Evolutionary conservation across 1,284 basidiomycete genomes (phyloP).

Genomic region (Athelia psychrophila): DNA sequence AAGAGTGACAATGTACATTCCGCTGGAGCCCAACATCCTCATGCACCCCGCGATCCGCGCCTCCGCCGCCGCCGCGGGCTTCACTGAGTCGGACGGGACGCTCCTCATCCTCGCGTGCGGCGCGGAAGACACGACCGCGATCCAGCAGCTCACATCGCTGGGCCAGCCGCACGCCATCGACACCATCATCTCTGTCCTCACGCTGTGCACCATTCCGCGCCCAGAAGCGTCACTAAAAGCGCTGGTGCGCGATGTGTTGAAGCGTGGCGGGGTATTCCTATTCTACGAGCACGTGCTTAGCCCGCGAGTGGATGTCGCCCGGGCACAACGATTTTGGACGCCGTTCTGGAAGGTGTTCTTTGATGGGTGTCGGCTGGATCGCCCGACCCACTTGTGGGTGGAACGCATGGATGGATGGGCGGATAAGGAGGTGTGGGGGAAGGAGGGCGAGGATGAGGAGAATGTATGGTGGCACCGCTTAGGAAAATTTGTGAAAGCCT

Average conservation of each 20-base stretch:
- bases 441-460: constrained; percentile 6
- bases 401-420: constrained; percentile 6
- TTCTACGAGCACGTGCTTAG: constrained; percentile 67
- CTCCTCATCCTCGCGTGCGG: constrained; percentile 48
- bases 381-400: background rate
- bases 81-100: constrained; percentile 31
- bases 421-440: constrained; percentile 9
- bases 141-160: constrained; percentile 38
- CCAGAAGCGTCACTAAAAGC: constrained; percentile 40
- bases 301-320: constrained; percentile 43
- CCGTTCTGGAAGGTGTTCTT: background rate
- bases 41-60: constrained; percentile 40
- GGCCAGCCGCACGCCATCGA: constrained; percentile 37
- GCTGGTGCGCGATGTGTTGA: constrained; percentile 47
- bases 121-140: constrained; percentile 49
- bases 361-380: background rate
- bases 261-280: constrained; percentile 55
- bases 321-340: constrained; percentile 26
- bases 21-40: constrained; percentile 44
- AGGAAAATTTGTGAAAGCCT: constrained; percentile 9
- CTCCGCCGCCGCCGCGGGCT: constrained; percentile 33
- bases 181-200: constrained; percentile 56
- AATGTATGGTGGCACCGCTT: constrained; percentile 10
- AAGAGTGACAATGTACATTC: constrained; percentile 43
- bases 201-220: constrained; percentile 56